These are phyloP conservation scores for Rhizopogon vinicolor DNA, from an alignment of 768 basidiomycete genomes.

Conservation along the genomic window DNA sequence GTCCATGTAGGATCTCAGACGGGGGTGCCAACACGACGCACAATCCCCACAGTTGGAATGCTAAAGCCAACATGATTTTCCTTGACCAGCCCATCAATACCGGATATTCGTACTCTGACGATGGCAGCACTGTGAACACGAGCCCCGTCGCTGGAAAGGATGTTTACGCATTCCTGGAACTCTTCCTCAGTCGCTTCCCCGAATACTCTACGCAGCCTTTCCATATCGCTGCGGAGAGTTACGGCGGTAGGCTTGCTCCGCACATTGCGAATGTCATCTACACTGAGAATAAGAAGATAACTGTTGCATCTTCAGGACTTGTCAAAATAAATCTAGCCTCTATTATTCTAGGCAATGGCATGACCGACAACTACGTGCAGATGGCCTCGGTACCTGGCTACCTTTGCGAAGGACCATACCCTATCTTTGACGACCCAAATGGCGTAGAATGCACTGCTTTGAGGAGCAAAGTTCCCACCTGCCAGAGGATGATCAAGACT, in stretches of 20 bases:
- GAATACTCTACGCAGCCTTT: conserved; percentile 67
- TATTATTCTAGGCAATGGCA: conserved; percentile 83
- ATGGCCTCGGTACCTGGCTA: conserved; percentile 79
- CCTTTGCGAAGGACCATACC: conserved; percentile 78
- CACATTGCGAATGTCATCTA: conserved; percentile 82
- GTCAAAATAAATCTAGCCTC: conserved; percentile 77
- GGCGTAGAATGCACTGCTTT: conserved; percentile 64
- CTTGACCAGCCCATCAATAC: conserved; percentile 83
- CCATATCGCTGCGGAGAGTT: conserved; percentile 80
- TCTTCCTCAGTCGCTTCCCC: conserved; percentile 75
- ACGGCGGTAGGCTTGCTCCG: conserved; percentile 76
- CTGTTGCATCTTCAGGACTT: conserved; percentile 39
- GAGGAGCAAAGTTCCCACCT: conserved; percentile 61
- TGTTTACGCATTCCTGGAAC: conserved; percentile 79
- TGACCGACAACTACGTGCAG: conserved; percentile 81
- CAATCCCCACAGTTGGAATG: conserved; percentile 88
- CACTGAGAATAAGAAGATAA: conserved; percentile 64
- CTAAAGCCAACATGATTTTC: conserved; percentile 55
- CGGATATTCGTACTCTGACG: conserved; percentile 82
- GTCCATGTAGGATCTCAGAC: conserved; percentile 75
- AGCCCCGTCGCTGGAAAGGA: conserved; percentile 87
- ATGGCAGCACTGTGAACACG: conserved; percentile 69
- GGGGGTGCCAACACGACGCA: conserved; percentile 62
- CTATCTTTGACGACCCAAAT: conserved; percentile 67
- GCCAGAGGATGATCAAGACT: conserved; percentile 64